Evolutionary conservation across 352 stramenopile genomes (phyloP), one percentile per base, ranked within the genome.

Genomic region (Phytophthora quininea): DNA sequence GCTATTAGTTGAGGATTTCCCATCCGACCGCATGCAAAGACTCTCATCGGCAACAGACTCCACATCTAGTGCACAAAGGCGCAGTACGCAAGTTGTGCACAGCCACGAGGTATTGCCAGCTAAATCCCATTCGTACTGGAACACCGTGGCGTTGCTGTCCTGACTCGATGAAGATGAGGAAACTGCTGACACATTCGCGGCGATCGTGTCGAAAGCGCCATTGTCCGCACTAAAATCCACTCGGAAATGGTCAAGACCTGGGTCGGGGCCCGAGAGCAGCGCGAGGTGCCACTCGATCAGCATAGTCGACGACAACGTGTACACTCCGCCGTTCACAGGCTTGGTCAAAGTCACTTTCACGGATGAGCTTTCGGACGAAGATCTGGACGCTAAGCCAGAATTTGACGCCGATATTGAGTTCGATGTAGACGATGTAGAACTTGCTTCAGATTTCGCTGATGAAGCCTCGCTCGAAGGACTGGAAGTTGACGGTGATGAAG

Each of bases 11-110:
- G 15, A 29, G 37, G 38, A 43, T 54, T 52, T 48, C 10, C 80
- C 78, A 40, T 89, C 80, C 0, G 78, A 83, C 30, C 80, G 80
- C 38, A 89, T 80, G 37, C 80, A 89, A 10, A 89, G 50, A 31
- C 69, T 73, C 7, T 62, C 40, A 14, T 55, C 30, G 6, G 69
- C 51, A 27, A 52, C 50, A 27, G 56, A 60, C 19, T 49, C 29
- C 52, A 71, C 52, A 31, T 68, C 47, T 30, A 77, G 30, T 1
- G 69, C 70, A 48, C 80, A 89, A 3, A 88, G 62, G 40, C 73
- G 68, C 27, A 89, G 61, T 32, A 88, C 80, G 31, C 80, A 89
- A 9, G 50, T 71, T 1, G 62, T 77, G 50, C 80, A 89, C 43
- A 80, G 19, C 38, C 77, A 71, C 54, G 72, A 74, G 15, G 60